Conservation (phyloP, 345 rosid genomes). For the Raphanus raphanistrum region DNA sequence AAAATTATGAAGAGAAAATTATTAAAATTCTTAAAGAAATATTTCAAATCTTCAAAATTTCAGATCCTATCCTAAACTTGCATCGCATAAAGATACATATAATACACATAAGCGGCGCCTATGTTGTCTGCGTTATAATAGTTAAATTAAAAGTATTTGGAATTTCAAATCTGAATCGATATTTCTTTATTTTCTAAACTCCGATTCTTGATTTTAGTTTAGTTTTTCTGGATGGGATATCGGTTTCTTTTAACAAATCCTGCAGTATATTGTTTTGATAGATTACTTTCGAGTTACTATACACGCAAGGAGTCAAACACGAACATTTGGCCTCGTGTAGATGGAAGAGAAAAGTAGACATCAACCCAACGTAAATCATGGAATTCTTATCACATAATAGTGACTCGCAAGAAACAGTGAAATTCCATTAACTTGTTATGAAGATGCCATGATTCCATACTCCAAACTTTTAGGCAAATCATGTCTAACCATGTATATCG, state of each 20-base stretch:
- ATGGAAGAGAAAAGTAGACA: conserved; percentile 3
- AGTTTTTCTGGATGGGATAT: not conserved
- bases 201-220: not conserved
- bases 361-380: not conserved
- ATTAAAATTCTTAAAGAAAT: too few species aligned
- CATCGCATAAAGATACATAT: not conserved
- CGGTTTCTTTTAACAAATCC: not conserved
- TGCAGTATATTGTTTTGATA: not conserved
- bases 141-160: not conserved
- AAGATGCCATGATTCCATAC: conserved; percentile 17
- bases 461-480: conserved; percentile 38
- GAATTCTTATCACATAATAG: not conserved
- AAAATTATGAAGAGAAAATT: too few species aligned
- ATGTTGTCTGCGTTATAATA: not conserved
- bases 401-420: conserved; percentile 14
- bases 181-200: not conserved
- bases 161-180: not conserved
- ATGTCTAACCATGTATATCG: conserved; percentile 31
- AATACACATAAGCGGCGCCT: not conserved
- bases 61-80: not conserved
- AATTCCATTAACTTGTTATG: conserved; percentile 22
- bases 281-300: not conserved
- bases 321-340: conserved; percentile 7
- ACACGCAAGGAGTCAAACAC: conserved; percentile 1
- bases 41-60: too few species aligned